Percentiles rank a stretch among this genome's conserved stretches.
These are phyloP conservation scores for Trichophaea hybrida DNA, from an alignment of 2,329 filamentous ascomycete species.

Conservation along the genomic window DNA sequence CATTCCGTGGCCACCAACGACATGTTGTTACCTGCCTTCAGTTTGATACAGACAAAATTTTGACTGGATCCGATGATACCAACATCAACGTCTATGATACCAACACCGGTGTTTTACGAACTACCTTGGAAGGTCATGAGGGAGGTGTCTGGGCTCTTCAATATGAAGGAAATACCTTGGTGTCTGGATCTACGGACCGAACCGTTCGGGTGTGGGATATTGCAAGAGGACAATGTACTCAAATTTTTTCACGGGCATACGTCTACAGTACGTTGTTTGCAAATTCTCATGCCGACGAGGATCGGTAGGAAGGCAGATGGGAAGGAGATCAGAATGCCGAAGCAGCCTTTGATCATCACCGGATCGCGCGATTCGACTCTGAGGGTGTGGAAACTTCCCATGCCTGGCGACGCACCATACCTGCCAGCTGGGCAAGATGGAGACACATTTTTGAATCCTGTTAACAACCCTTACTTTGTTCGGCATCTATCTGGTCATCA, in stretches of 20 bases:
- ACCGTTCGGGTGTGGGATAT: constrained; percentile 99
- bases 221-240: constrained; percentile 77
- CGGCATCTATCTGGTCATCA: constrained; percentile 72
- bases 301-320: constrained; percentile 59
- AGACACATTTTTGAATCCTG: constrained; percentile 21
- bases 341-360: constrained; percentile 91
- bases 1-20: constrained; percentile 87
- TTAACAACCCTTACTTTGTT: constrained; percentile 86
- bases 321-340: constrained; percentile 71
- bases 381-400: constrained; percentile 84
- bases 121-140: constrained; percentile 80
- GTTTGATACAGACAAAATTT: constrained; percentile 94
- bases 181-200: constrained; percentile 89
- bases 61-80: constrained; percentile 94
- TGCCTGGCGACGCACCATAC: constrained; percentile 41
- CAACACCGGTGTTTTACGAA: constrained; percentile 73
- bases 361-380: constrained; percentile 90
- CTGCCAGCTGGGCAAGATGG: constrained; percentile 24
- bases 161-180: constrained; percentile 86
- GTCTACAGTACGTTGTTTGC: constrained; percentile 86
- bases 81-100: constrained; percentile 98
- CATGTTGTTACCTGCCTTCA: constrained; percentile 97
- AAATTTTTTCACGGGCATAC: constrained; percentile 98
- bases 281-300: constrained; percentile 78
- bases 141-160: constrained; percentile 96